These are phyloP conservation scores for Sporothrix euskadiensis DNA, from an alignment of 2,329 filamentous ascomycete genomes.

Conservation along the genomic window DNA sequence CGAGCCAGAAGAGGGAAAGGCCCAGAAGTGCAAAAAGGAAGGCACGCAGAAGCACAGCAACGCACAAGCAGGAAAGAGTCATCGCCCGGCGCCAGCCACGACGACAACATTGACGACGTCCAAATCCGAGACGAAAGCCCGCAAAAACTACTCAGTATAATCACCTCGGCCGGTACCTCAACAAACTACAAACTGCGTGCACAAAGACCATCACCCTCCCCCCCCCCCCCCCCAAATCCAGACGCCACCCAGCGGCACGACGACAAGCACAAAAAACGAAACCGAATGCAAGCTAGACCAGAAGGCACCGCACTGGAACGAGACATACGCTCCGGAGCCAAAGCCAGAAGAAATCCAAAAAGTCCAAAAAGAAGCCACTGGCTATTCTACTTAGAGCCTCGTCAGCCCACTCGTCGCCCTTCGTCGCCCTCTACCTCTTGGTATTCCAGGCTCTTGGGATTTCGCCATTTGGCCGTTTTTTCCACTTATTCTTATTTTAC, in stretches of 20 bases:
- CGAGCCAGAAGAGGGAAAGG: constrained; percentile 8
- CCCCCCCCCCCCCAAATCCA: constrained; percentile 2
- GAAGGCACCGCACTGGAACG: not conserved
- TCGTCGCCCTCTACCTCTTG: not conserved
- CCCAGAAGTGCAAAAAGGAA: constrained; percentile 10
- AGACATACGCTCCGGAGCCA: constrained; percentile 2
- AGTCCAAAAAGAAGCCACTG: constrained; percentile 16
- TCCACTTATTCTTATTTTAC: constrained; percentile 20
- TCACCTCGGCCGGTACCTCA: not conserved
- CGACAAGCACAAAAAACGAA: constrained; percentile 9
- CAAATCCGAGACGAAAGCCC: not conserved
- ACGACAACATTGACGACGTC: constrained; percentile 13
- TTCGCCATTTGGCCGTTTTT: constrained; percentile 1
- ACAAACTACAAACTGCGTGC: not conserved
- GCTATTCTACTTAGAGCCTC: constrained; percentile 23
- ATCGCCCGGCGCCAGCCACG: not conserved
- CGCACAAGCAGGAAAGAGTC: constrained; percentile 7
- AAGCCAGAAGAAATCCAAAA: constrained; percentile 1
- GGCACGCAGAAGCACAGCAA: constrained; percentile 3
- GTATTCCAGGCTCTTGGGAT: constrained; percentile 8
- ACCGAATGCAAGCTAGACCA: not conserved
- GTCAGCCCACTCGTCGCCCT: constrained; percentile 23
- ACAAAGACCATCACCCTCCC: not conserved
- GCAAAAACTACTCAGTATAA: not conserved
- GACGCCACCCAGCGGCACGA: constrained; percentile 9